Evolutionary conservation across 495 filamentous ascomycete species (phyloP), one percentile per base, ranked within the genome.

Genomic region (Evansstolkia leycettana): DNA sequence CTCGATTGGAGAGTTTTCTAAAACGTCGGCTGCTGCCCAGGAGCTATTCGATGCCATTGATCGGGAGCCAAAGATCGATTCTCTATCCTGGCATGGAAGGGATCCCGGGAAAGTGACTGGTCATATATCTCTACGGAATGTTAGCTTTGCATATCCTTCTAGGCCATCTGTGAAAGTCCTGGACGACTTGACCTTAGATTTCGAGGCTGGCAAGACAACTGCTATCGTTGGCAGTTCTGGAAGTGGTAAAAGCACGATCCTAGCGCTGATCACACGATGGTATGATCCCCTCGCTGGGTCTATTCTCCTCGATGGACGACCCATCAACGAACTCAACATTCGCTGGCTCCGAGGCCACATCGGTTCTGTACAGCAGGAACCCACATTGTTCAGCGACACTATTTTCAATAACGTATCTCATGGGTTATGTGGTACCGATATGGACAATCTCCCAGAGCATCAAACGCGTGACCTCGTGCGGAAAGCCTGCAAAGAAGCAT

Each of bases 151-250:
- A 1, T 78, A 78, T 34, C 67, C 73, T 2, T 60, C 65, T 14
- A 50, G 73, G 32, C 55, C 67, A 7, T 78, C 86, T 40, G 81
- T 84, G 12, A 66, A 70, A n/a, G 78, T 90, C 13, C 80, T 89
- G 67, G 60, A 79, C 26, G 72, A 77, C 29, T 78, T 88, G 36
- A 78, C 60, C 37, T 68, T 90, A 5, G 43, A 66, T 0, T 69
- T 90, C 36, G 70, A 75, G 2, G 78, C 83, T 16, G 82, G 82
- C 14, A 80, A 84, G 59, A 76, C 72, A 28, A 78, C 77, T 10
- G 73, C 66, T 3, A 52, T 76, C n/a, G 70, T 76, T 3, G 73
- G 74, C 11, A 52, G 65, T 8, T 69, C 66, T 4, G 73, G 73
- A 1, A 71, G 64, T 23, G 74, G 75, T 7, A 79, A 79, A 41